Base-by-base conservation (phyloP, 2,329 filamentous ascomycete species). In the Juglanconis sp. region DNA sequence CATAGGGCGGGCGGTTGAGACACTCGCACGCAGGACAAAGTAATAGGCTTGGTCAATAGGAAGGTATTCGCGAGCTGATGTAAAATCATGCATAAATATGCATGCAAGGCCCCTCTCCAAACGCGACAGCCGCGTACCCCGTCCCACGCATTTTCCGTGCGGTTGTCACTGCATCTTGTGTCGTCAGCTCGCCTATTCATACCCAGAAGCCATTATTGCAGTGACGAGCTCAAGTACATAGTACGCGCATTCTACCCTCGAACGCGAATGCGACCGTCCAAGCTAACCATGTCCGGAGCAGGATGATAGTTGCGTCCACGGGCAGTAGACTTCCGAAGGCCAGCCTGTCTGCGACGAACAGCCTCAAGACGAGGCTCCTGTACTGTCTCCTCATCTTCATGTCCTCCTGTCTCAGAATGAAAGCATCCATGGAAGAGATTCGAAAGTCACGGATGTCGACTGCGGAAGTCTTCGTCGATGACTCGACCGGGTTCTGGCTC, bases 351-450 rank as follows among this genome's bases (percentile, higher is more conserved):
- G 80, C 77, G 13, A 81, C 52, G 47, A 84, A 79, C 15, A 81
- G 63, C 54, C 69, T 73, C 54, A 77, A 56, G 8, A 81, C 71
- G 2, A 74, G 65, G 3, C 67, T 62, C 36, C 72, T 65, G 62
- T 84, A 83, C 1, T 56, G 35, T 30, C 40, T 65, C 66, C 70
- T 72, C 34, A 68, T 61, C 35, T 55, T 31, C 7, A 53, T 40
- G 32, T 75, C 67, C 30, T 69, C 70, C 8, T 74, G 66, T 8
- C 66, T 59, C 15, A 82, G 67, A 4, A 82, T 73, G 61, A 76
- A 82, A 11, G 73, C 78, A 63, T 84, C 81, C 78, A 84, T 80
- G 30, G 77, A 73, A 1, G 80, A 82, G 13, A 79, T 77, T 38
- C 78, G 76, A 66, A 81, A 81, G 8, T 69, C 71, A 24, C 78